These are phyloP conservation scores for Begonia loranthoides DNA, from an alignment of 306 rosid genomes.

Conservation along the genomic window DNA sequence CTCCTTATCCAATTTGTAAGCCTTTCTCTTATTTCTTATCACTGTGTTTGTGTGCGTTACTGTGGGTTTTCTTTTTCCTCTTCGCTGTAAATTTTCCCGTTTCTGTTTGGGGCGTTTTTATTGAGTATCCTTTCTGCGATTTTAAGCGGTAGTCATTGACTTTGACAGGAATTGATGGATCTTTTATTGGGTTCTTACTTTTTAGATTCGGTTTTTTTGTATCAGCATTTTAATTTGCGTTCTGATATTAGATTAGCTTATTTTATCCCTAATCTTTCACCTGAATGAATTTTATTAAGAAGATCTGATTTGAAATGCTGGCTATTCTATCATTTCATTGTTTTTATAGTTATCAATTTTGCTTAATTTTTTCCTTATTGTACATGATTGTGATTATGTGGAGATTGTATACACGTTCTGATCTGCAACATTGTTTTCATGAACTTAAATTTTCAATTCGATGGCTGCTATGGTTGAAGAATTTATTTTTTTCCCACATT, in stretches of 20 bases:
- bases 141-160: neutral
- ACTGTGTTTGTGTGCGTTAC: neutral
- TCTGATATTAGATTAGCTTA: neutral
- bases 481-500: neutral
- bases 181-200: neutral
- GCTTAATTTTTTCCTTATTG: slow-evolving; percentile 1
- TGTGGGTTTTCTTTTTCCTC: neutral
- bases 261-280: too few relatives aligned
- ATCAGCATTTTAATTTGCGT: slow-evolving; percentile 1
- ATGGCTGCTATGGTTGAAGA: neutral
- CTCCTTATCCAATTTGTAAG: slow-evolving; percentile 34
- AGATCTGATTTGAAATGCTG: slow-evolving; percentile 10
- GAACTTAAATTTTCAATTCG: slow-evolving; percentile 9
- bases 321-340: slow-evolving; percentile 2
- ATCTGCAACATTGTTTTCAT: slow-evolving; percentile 21
- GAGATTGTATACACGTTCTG: neutral
- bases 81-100: too few relatives aligned
- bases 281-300: neutral
- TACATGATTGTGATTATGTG: slow-evolving; percentile 7
- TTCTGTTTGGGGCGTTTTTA: too few relatives aligned
- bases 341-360: slow-evolving; percentile 3
- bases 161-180: neutral
- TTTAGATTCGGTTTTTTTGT: neutral
- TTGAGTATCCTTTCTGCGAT: neutral
- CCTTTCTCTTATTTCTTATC: slow-evolving; percentile 7